A percentile compares a stretch with the other conserved stretches of the same genome.
Conservation (phyloP, 768 basidiomycete species). For the Udeniomyces megalosporus region DNA sequence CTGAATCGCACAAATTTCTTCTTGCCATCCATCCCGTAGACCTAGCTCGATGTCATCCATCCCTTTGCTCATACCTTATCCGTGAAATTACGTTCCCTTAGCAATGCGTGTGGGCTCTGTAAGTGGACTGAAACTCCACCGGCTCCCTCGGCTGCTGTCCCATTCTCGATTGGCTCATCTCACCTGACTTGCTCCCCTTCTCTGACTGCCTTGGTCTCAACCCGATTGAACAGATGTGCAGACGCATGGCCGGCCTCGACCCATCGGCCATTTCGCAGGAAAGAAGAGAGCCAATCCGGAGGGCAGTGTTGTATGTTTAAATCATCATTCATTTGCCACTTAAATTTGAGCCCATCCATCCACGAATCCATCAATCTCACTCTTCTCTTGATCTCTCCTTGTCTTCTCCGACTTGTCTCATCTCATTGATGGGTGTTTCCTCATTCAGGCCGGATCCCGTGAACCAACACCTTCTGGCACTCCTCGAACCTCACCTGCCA, state of each 20-base stretch:
- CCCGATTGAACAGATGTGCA: slow-evolving; percentile 10
- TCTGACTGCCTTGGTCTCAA: neutral
- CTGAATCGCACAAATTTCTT: neutral
- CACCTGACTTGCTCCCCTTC: neutral
- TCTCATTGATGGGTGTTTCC: neutral
- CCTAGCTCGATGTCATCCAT: neutral
- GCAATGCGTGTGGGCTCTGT: slow-evolving; percentile 6
- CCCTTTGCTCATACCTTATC: neutral
- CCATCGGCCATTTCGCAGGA: slow-evolving; percentile 7
- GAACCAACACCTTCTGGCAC: slow-evolving; percentile 13
- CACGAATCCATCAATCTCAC: neutral
- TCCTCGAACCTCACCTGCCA: slow-evolving; percentile 1
- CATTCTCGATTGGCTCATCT: neutral
- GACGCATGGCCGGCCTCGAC: slow-evolving; percentile 13
- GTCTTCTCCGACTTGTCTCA: neutral
- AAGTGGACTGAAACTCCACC: neutral
- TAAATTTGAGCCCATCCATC: neutral
- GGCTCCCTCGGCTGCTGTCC: neutral
- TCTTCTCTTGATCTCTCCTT: neutral
- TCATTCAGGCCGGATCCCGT: neutral
- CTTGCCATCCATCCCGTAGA: neutral
- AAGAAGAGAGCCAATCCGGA: neutral
- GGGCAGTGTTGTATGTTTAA: neutral
- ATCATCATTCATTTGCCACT: neutral
- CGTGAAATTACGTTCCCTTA: neutral